Conservation (phyloP, 2,329 filamentous ascomycete species). For the Alternaria novae-zelandiae region DNA sequence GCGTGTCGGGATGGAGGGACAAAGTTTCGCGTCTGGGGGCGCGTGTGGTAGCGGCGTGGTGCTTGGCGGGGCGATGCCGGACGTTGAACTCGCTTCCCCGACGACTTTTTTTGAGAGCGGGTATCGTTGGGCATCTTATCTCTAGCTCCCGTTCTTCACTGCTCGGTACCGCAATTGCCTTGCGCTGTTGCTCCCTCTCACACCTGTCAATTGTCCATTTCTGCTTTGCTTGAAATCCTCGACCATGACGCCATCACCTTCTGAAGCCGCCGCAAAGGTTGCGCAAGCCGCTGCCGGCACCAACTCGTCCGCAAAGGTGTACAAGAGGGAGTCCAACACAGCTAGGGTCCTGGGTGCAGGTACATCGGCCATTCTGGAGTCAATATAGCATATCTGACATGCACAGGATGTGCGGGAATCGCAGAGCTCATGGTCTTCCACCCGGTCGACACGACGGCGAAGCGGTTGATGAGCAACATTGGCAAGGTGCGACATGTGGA, state of each 20-base stretch:
- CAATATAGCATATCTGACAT: slow-evolving; percentile 15
- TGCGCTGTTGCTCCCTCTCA: slow-evolving; percentile 16
- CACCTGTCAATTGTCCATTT: background rate
- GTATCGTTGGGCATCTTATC: slow-evolving; percentile 10
- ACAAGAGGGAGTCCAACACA: slow-evolving; percentile 85
- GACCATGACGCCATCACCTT: slow-evolving; percentile 39
- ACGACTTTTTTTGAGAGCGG: slow-evolving; percentile 13
- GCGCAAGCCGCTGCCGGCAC: slow-evolving; percentile 37
- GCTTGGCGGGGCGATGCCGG: slow-evolving; percentile 14
- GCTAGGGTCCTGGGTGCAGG: slow-evolving; percentile 92
- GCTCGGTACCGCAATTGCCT: slow-evolving; percentile 13
- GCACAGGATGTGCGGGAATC: slow-evolving; percentile 84
- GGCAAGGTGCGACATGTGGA: slow-evolving; percentile 61
- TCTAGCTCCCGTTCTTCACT: slow-evolving; percentile 11
- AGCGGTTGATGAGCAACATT: slow-evolving; percentile 99
- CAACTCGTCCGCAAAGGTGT: slow-evolving; percentile 61
- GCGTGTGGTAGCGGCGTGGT: background rate
- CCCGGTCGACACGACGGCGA: slow-evolving; percentile 91
- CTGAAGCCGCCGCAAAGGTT: slow-evolving; percentile 39
- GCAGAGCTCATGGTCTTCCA: slow-evolving; percentile 87
- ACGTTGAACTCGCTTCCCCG: slow-evolving; percentile 14
- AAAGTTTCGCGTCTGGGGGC: background rate
- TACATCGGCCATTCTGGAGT: slow-evolving; percentile 50
- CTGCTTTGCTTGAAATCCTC: background rate
- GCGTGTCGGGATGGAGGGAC: background rate